Evolutionary conservation across 768 basidiomycete genomes (phyloP).

Genomic region (Tulasnella sp.): DNA sequence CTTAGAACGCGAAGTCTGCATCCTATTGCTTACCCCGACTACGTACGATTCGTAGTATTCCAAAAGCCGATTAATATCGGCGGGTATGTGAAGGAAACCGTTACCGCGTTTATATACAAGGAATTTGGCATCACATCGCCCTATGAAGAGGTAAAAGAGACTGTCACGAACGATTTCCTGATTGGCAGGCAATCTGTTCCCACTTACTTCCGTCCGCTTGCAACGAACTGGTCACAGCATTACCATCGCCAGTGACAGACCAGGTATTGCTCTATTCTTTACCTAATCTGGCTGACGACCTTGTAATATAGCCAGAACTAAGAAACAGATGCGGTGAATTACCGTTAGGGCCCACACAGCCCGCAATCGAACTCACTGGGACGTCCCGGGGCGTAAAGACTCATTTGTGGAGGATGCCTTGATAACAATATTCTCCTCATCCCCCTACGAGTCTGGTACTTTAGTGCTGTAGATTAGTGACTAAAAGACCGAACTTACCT

Average conservation of each 20-base stretch:
- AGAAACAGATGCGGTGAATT: background rate
- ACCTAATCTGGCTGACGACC: background rate
- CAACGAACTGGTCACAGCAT: background rate
- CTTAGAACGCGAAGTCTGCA: too few species aligned
- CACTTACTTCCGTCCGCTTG: background rate
- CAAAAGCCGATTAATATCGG: too few species aligned
- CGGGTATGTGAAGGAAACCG: too few species aligned
- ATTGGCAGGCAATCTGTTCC: background rate
- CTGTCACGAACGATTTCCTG: too few species aligned
- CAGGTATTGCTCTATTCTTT: background rate
- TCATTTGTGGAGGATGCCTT: background rate
- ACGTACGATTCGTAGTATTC: too few species aligned
- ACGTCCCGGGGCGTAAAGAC: background rate
- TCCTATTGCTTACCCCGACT: too few species aligned
- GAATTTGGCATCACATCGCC: too few species aligned
- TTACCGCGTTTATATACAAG: too few species aligned
- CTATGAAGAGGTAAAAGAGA: too few species aligned
- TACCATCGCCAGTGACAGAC: background rate
- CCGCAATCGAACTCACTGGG: background rate
- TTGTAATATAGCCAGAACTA: background rate
- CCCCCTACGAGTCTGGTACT: background rate
- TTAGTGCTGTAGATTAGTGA: background rate
- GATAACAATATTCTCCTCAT: background rate
- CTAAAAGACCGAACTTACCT: background rate
- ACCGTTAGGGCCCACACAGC: background rate